Evolutionary conservation across 768 basidiomycete species (phyloP), one percentile per base, ranked within the genome.

Genomic region (Floccularia luteovirens): DNA sequence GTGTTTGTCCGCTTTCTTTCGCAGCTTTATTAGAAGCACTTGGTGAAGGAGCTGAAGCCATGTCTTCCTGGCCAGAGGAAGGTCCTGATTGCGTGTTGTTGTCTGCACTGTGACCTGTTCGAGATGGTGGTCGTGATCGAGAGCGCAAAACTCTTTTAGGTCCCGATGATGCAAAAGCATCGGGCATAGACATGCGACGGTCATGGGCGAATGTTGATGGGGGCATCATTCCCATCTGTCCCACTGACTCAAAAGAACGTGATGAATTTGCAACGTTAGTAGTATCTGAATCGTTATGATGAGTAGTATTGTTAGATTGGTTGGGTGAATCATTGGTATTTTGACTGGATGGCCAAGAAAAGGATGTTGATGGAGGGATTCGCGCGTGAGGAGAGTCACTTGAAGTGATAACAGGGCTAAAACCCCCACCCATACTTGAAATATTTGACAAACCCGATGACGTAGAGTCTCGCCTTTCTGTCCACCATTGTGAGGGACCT

Each of bases 131-230:
- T 11, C 84, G 79, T 24, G 84, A 86, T 46, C 75, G 71, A 17
- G 79, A 74, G 46, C 82, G 79, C 37, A 82, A 56, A 37, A 64
- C 70, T 52, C 82, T 70, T 25, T 70, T 66, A 24, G 62, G 52
- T 13, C 51, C 45, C 23, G 70, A 58, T 19, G 72, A 60, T 24
- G 69, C 55, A 20, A 72, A 60, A 45, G 69, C 69, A 54, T 79
- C 77, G 39, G 83, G 81, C 31, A 81, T 77, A 17, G 86, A 88
- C 80, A 86, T 82, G 51, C 86, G 70, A 43, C 86, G 75, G 63
- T 88, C 84, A 31, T 72, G 64, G 27, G 68, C 52, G 48, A 76
- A 82, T 56, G 69, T 60, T 39, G 75, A 67, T 44, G 78, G 71
- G 35, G 80, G 77, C 48, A 77, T 73, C 62, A 79, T 68, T 52